Conservation (phyloP, 2,329 filamentous ascomycete species). For the Mariannaea elegans region DNA sequence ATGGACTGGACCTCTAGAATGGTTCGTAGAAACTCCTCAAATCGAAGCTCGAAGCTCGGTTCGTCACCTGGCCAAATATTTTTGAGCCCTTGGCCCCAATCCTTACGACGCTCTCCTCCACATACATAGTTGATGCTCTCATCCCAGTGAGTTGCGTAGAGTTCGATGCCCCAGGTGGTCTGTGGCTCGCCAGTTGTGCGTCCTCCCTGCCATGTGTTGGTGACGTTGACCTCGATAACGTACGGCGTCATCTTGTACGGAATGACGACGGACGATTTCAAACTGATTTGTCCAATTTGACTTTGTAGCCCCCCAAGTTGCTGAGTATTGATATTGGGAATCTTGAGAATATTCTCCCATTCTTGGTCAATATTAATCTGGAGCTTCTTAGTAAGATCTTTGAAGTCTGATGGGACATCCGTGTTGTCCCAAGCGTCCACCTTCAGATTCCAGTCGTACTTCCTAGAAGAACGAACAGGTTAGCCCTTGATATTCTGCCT, state of each 20-base stretch:
- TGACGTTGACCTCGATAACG: constrained; percentile 45
- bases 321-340: constrained; percentile 23
- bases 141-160: constrained; percentile 50
- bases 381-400: constrained; percentile 33
- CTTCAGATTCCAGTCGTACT: constrained; percentile 47
- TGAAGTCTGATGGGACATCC: constrained; percentile 30
- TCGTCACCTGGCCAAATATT: constrained; percentile 46
- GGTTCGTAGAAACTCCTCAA: constrained; percentile 42
- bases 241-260: constrained; percentile 45
- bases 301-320: constrained; percentile 15
- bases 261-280: constrained; percentile 41
- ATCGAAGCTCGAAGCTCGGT: constrained; percentile 36
- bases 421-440: constrained; percentile 39
- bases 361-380: constrained; percentile 21
- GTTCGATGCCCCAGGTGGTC: constrained; percentile 43
- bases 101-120: constrained; percentile 36
- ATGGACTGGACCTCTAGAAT: constrained; percentile 44
- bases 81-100: constrained; percentile 43
- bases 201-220: constrained; percentile 39
- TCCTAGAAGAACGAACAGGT: constrained; percentile 30
- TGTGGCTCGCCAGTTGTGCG: constrained; percentile 29
- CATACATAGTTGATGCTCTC: constrained; percentile 44
- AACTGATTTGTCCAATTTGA: constrained; percentile 29
- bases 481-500: constrained; percentile 3
- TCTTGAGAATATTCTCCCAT: constrained; percentile 13